These are phyloP conservation scores for Pachyrhizus erosus DNA, from an alignment of 306 rosid genomes.

Conservation along the genomic window DNA sequence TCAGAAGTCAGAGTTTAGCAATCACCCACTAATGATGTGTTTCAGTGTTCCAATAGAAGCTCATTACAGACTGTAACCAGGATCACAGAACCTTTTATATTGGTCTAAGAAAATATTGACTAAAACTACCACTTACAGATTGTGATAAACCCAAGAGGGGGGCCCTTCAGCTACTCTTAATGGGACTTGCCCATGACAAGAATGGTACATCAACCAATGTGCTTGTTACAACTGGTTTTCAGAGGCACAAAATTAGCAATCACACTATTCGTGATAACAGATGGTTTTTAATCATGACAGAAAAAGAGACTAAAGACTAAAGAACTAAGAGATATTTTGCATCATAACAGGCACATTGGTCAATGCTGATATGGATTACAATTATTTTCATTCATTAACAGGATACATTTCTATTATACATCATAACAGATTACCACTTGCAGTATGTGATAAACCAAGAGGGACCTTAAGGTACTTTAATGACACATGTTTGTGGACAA, in stretches of 20 bases:
- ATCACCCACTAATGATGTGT: background rate
- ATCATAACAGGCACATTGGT: conserved; percentile 36
- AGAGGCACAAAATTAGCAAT: conserved; percentile 40
- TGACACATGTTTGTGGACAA: background rate
- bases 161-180: conserved; percentile 38
- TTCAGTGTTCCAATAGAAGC: conserved; percentile 29
- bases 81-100: conserved; percentile 25
- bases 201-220: conserved; percentile 43
- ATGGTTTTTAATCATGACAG: conserved; percentile 17
- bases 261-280: conserved; percentile 29
- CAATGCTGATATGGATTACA: conserved; percentile 28
- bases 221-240: conserved; percentile 45
- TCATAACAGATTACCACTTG: conserved; percentile 11
- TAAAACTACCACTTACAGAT: conserved; percentile 43
- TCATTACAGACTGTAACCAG: conserved; percentile 8
- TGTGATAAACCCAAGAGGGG: conserved; percentile 29
- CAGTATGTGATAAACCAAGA: conserved; percentile 12
- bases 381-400: conserved; percentile 1
- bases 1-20: conserved; percentile 27
- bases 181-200: conserved; percentile 42
- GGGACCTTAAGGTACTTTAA: conserved; percentile 26
- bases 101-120: conserved; percentile 36
- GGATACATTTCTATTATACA: conserved; percentile 14
- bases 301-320: conserved; percentile 9
- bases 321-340: conserved; percentile 14